Percentiles rank a stretch among this genome's conserved stretches.
Evolutionary conservation across 331 rosid species (phyloP).

Genomic region (Ulmus americana): DNA sequence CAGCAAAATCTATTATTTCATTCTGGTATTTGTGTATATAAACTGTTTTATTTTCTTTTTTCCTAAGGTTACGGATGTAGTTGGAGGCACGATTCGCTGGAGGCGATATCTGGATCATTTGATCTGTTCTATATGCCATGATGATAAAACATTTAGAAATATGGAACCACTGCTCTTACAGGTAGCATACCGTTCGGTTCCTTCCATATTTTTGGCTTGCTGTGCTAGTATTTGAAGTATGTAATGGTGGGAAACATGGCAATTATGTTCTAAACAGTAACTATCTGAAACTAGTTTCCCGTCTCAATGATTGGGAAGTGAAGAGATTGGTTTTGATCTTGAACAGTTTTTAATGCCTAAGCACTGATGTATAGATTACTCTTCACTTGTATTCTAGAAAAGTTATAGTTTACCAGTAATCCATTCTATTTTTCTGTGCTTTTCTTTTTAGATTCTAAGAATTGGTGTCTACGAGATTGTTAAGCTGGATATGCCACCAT

Average conservation of each 20-base stretch:
- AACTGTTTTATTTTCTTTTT: not conserved
- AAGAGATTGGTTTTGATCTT: too few relatives aligned
- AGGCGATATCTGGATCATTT: conserved; percentile 82
- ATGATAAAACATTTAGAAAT: conserved; percentile 44
- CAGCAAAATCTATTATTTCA: not conserved
- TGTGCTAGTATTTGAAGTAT: not conserved
- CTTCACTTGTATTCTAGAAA: not conserved
- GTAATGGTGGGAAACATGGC: not conserved
- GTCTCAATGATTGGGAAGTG: too few relatives aligned
- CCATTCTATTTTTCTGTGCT: not conserved
- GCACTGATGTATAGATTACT: too few relatives aligned
- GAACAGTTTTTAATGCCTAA: too few relatives aligned
- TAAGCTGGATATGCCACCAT: conserved; percentile 76
- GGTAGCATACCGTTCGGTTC: conserved; percentile 30
- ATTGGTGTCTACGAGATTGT: conserved; percentile 76
- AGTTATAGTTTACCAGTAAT: not conserved
- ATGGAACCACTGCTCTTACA: conserved; percentile 89
- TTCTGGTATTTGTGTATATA: not conserved
- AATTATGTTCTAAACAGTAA: not conserved
- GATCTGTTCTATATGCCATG: conserved; percentile 58
- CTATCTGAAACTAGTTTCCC: too few relatives aligned
- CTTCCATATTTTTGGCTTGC: conserved; percentile 11
- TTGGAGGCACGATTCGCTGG: conserved; percentile 88
- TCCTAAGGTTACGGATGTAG: conserved; percentile 68
- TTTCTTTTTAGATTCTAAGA: conserved; percentile 58